These are phyloP conservation scores for Grosmannia serpens DNA, from an alignment of 2,329 filamentous ascomycete species.

Conservation along the genomic window DNA sequence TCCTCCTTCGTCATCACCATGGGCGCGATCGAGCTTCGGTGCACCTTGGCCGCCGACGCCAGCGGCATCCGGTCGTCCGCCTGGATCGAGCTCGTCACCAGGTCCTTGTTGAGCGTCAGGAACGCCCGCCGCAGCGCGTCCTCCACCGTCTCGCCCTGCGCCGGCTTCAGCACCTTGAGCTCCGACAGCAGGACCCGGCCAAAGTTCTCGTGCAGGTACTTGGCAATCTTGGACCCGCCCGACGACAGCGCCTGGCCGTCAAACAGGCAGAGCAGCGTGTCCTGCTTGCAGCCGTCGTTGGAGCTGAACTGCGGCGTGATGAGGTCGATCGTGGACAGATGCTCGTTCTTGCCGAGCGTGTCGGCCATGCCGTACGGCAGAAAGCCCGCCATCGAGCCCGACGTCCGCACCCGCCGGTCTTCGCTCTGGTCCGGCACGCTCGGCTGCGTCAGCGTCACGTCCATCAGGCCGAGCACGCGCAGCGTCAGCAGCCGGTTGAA, in stretches of 20 bases:
- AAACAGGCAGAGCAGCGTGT: conserved; percentile 88
- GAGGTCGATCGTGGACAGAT: conserved; percentile 89
- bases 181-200: conserved; percentile 74
- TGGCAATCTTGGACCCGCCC: conserved; percentile 89
- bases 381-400: conserved; percentile 81
- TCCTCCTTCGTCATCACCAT: conserved; percentile 82
- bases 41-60: conserved; percentile 30
- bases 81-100: conserved; percentile 74
- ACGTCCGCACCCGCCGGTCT: conserved; percentile 90
- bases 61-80: conserved; percentile 33
- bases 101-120: conserved; percentile 81
- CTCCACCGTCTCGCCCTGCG: conserved; percentile 60
- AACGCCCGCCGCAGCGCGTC: conserved; percentile 85
- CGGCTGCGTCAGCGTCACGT: conserved; percentile 88
- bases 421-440: conserved; percentile 93
- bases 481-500: conserved; percentile 78
- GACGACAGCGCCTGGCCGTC: conserved; percentile 84
- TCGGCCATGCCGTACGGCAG: conserved; percentile 97
- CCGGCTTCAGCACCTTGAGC: conserved; percentile 56
- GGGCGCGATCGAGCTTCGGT: conserved; percentile 55
- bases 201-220: conserved; percentile 94
- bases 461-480: conserved; percentile 87
- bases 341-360: conserved; percentile 83
- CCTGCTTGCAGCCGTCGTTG: conserved; percentile 53
- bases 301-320: conserved; percentile 83